These are phyloP conservation scores for Globisporangium cylindrosporum DNA, from an alignment of 352 stramenopile genomes.

Conservation along the genomic window DNA sequence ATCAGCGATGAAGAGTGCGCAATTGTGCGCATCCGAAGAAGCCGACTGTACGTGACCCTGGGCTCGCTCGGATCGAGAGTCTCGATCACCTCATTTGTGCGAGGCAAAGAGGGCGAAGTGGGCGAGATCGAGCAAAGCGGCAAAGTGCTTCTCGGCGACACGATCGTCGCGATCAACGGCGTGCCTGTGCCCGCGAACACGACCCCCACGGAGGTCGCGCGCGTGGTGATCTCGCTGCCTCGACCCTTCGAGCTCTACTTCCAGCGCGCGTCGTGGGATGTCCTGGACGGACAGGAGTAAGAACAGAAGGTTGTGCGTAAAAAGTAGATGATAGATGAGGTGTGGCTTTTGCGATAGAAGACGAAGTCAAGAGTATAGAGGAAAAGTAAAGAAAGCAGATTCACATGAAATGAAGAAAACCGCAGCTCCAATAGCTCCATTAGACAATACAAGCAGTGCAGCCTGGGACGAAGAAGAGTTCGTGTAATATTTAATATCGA, in stretches of 20 bases:
- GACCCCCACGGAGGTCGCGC: slow-evolving; percentile 43
- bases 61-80: slow-evolving; percentile 44
- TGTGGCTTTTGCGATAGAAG: not conserved
- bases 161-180: slow-evolving; percentile 57
- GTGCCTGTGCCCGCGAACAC: slow-evolving; percentile 23
- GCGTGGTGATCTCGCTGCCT: slow-evolving; percentile 32
- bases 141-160: slow-evolving; percentile 60
- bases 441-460: not conserved
- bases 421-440: not conserved
- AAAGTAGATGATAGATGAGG: not conserved
- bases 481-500: slow-evolving; percentile 8
- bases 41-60: slow-evolving; percentile 57
- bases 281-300: slow-evolving; percentile 19
- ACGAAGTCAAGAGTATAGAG: not conserved
- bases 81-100: slow-evolving; percentile 60
- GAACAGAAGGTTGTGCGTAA: not conserved
- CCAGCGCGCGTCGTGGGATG: slow-evolving; percentile 67
- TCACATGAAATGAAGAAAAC: not conserved
- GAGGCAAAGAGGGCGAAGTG: slow-evolving; percentile 33
- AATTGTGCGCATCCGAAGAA: slow-evolving; percentile 34
- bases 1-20: slow-evolving; percentile 22
- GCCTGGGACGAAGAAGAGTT: not conserved
- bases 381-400: not conserved
- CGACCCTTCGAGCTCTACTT: slow-evolving; percentile 60
- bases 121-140: slow-evolving; percentile 74